phyloP scores from a whole-genome alignment of 2,329 filamentous ascomycete genomes.

The Westerdykella ornata region DNA sequence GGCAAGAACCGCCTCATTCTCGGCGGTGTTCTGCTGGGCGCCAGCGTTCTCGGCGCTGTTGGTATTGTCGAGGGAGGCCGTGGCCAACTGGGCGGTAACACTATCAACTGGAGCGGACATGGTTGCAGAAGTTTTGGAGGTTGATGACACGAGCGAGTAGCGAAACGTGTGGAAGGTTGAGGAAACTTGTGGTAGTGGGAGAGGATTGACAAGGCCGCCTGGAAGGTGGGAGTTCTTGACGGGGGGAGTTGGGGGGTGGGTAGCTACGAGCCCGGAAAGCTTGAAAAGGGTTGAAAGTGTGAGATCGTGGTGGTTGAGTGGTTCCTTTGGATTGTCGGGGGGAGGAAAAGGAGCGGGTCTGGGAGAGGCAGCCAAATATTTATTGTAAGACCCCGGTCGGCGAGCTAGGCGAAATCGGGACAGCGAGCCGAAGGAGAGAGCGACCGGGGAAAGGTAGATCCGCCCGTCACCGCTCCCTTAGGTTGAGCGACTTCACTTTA shows the following conservation, averaged over 20 bases:
- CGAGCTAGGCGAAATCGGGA: constrained; percentile 20
- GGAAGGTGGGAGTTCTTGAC: constrained; percentile 45
- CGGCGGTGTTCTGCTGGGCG: constrained; percentile 61
- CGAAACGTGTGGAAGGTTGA: constrained; percentile 31
- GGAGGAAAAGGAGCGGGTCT: constrained; percentile 21
- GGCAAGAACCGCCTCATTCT: constrained; percentile 87
- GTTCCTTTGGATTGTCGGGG: constrained; percentile 24
- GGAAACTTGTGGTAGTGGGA: constrained; percentile 36
- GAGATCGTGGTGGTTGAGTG: constrained; percentile 23
- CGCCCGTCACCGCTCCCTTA: neutral
- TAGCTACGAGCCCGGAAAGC: constrained; percentile 44
- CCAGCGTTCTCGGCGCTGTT: constrained; percentile 47
- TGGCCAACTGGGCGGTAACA: constrained; percentile 65
- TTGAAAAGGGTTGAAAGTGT: constrained; percentile 25
- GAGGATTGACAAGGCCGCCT: constrained; percentile 42
- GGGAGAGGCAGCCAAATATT: constrained; percentile 20
- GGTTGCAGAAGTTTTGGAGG: constrained; percentile 50
- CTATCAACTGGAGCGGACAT: constrained; percentile 84
- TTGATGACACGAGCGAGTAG: constrained; percentile 49
- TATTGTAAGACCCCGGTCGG: constrained; percentile 2
- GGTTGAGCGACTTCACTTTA: too few relatives aligned
- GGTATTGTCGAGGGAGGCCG: constrained; percentile 56
- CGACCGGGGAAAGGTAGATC: constrained; percentile 9
- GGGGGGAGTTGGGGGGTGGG: constrained; percentile 47
- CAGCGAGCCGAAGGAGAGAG: constrained; percentile 11